Base-by-base conservation (phyloP, 345 rosid species). In the Gossypium australe region DNA sequence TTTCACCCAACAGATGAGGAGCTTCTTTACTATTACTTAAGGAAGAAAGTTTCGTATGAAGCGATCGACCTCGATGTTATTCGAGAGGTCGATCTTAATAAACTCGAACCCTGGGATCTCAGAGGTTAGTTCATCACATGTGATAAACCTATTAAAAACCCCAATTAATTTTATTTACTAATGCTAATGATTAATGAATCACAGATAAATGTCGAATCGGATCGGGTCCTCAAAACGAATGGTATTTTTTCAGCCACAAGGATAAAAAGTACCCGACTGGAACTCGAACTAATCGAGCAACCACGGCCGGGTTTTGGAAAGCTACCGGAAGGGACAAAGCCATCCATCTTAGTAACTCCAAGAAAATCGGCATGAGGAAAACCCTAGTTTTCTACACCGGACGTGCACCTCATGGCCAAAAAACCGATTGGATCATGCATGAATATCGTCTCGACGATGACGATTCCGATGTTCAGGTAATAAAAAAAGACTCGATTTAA, bases 371-470 rank as follows among this genome's bases (percentile, higher is more conserved):
- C 56, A 91, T 93, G 97, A 87, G 99, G 71, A 95, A 95, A 86
- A 95, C 99, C 72, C 94, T 95, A 2, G 99, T 95, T 75, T 95
- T 95, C 85, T 95, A 95, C 84, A 93, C 91, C 2, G 99, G 99
- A 41, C 93, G 99, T 52, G 99, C 99, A 16, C 99, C 99, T 84
- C 98, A 95, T 53, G 99, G 99, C 75, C 94, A 91, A 25, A 95
- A 93, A 82, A 93, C 97, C 1, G 97, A 95, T 49, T 95, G 99
- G 99, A 93, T 95, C 87, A 95, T 95, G 99, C 99, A 95, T n/a
- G 99, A 95, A 76, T 95, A 95, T 71, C 99, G 99, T 65, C 74
- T 95, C 10, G 91, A 88, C 0, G 96, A 91, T 41, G 88, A 79
- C 52, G 86, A 88, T 78, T 80, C 91, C 8, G 90, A 89, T 41